Conservation (phyloP, 805 yeast genomes). For the Aciculoconidium aculeatum region DNA sequence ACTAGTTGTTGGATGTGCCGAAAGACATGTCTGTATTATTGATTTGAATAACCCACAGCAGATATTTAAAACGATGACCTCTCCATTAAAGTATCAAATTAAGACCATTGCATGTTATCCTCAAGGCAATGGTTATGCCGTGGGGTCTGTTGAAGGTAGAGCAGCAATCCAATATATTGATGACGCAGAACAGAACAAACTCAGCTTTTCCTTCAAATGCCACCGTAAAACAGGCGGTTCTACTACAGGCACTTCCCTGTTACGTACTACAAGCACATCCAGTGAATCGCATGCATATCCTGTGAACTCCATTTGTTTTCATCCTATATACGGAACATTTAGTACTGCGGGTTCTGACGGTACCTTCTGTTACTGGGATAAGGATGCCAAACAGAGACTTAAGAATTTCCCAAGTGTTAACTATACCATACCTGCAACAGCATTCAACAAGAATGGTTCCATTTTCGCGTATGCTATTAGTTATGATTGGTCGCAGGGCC, state of each 20-base stretch:
- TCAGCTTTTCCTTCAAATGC: slow-evolving; percentile 88
- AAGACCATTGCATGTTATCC: slow-evolving; percentile 78
- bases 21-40: slow-evolving; percentile 69
- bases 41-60: slow-evolving; percentile 79
- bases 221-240: slow-evolving; percentile 66
- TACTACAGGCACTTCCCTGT: slow-evolving; percentile 27
- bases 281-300: slow-evolving; percentile 66
- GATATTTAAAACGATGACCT: slow-evolving; percentile 64
- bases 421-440: slow-evolving; percentile 66
- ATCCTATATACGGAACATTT: slow-evolving; percentile 86
- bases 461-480: slow-evolving; percentile 88
- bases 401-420: slow-evolving; percentile 68
- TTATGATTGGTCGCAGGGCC: slow-evolving; percentile 96
- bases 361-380: slow-evolving; percentile 91
- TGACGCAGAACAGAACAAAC: slow-evolving; percentile 64
- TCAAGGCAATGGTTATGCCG: slow-evolving; percentile 87
- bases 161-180: slow-evolving; percentile 92
- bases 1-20: slow-evolving; percentile 92
- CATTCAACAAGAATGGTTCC: slow-evolving; percentile 77
- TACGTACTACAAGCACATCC: slow-evolving; percentile 16
- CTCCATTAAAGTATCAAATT: slow-evolving; percentile 89
- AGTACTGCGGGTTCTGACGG: slow-evolving; percentile 96
- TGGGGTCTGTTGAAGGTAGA: slow-evolving; percentile 92
- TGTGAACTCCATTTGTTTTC: slow-evolving; percentile 76
- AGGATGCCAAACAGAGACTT: slow-evolving; percentile 81